phyloP scores from a whole-genome alignment of 164 flowering plant species.

The Umbilicus rupestris region DNA sequence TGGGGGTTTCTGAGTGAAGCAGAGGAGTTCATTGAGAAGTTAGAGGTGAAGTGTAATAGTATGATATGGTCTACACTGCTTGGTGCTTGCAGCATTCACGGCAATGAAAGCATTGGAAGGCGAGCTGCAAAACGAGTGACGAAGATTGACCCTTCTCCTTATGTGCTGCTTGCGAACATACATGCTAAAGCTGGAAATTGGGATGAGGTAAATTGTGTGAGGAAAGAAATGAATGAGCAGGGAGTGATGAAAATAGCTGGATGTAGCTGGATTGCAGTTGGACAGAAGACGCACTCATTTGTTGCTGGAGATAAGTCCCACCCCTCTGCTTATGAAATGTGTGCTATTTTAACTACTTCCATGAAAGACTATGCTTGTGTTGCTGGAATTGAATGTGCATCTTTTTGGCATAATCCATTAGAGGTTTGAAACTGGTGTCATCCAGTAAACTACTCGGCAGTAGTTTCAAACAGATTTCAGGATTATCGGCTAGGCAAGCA shows the following conservation, averaged over 20 bases:
- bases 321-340: conserved; percentile 36
- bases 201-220: conserved; percentile 49
- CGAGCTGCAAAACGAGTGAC: conserved; percentile 67
- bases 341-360: conserved; percentile 23
- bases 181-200: conserved; percentile 71
- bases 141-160: conserved; percentile 64
- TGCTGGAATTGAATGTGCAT: conserved; percentile 14
- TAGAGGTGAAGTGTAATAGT: conserved; percentile 46
- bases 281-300: conserved; percentile 42
- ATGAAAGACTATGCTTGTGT: conserved; percentile 38
- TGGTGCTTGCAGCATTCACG: conserved; percentile 67
- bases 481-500: no score
- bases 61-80: conserved; percentile 74
- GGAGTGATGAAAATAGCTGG: conserved; percentile 67
- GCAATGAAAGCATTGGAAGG: conserved; percentile 52
- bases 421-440: no score
- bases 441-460: no score
- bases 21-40: conserved; percentile 41
- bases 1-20: conserved; percentile 76
- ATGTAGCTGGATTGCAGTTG: conserved; percentile 69
- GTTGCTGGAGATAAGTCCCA: conserved; percentile 67
- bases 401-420: not conserved
- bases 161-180: conserved; percentile 67
- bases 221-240: conserved; percentile 60
- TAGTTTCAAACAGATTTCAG: no score